Evolutionary conservation across 352 stramenopile species (phyloP).

Genomic region (Pythium pyrilobum): DNA sequence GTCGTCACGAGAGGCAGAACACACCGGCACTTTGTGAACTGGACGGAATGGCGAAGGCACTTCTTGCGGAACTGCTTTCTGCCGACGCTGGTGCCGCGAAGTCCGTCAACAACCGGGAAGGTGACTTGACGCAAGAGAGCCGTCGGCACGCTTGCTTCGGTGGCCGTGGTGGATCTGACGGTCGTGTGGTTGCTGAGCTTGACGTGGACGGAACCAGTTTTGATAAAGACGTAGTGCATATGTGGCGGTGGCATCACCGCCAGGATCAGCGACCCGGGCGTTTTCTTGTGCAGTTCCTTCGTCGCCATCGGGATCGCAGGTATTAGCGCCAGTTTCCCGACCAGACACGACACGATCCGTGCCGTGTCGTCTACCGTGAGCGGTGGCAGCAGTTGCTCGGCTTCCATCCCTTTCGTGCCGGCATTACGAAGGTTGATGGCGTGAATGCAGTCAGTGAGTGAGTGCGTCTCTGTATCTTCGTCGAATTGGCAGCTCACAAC

Average conservation of each 20-base stretch:
- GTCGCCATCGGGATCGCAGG: constrained; percentile 44
- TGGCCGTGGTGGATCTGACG: background rate
- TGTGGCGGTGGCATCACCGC: constrained; percentile 37
- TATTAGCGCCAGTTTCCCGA: constrained; percentile 26
- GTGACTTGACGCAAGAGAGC: constrained; percentile 13
- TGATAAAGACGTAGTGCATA: constrained; percentile 39
- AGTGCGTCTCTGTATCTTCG: background rate
- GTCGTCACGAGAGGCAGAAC: constrained; percentile 50
- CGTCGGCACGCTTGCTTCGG: background rate
- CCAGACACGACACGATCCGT: constrained; percentile 34
- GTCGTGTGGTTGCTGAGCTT: background rate
- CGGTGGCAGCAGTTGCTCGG: constrained; percentile 17
- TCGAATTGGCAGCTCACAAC: constrained; percentile 25
- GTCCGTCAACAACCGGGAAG: constrained; percentile 44
- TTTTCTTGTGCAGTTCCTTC: constrained; percentile 43
- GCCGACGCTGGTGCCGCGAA: constrained; percentile 52
- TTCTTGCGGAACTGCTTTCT: constrained; percentile 49
- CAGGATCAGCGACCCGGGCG: constrained; percentile 27
- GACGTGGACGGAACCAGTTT: constrained; percentile 11
- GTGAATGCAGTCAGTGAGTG: constrained; percentile 28
- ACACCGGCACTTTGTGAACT: constrained; percentile 59
- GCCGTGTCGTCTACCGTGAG: constrained; percentile 36
- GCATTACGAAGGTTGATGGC: constrained; percentile 53
- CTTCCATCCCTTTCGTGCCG: constrained; percentile 21
- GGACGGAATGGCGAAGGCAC: constrained; percentile 39